Evolutionary conservation across 2,329 filamentous ascomycete species (phyloP).

Genomic region (Mycogone perniciosa): DNA sequence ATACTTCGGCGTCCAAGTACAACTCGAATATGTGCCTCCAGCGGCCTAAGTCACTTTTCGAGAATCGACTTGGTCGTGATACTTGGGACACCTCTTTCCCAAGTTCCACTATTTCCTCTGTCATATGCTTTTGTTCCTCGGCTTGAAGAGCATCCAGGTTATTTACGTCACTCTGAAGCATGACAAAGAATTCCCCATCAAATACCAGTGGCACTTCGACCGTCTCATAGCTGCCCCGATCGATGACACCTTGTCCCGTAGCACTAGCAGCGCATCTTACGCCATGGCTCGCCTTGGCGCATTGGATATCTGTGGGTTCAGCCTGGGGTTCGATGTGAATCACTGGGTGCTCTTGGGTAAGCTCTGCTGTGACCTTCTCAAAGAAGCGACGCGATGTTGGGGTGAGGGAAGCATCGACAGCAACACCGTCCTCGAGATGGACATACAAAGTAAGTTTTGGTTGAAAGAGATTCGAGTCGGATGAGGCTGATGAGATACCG

Average conservation of each 20-base stretch:
- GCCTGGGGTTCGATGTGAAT: not conserved
- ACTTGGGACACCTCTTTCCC: slow-evolving; percentile 58
- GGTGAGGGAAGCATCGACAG: slow-evolving; percentile 62
- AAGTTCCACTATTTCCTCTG: slow-evolving; percentile 55
- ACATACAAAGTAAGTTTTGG: slow-evolving; percentile 67
- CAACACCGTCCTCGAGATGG: slow-evolving; percentile 58
- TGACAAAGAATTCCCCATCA: slow-evolving; percentile 73
- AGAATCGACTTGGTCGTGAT: slow-evolving; percentile 56
- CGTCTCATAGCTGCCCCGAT: slow-evolving; percentile 21
- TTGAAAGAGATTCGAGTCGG: slow-evolving; percentile 44
- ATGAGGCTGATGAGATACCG: slow-evolving; percentile 23
- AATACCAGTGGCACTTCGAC: slow-evolving; percentile 73
- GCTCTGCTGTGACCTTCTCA: slow-evolving; percentile 49
- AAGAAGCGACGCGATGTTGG: slow-evolving; percentile 59
- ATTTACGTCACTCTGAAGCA: slow-evolving; percentile 64
- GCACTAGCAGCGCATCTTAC: not conserved
- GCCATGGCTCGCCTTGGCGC: not conserved
- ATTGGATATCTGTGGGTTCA: not conserved
- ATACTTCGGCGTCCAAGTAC: slow-evolving; percentile 72
- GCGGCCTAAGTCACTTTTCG: slow-evolving; percentile 60
- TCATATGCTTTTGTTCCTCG: slow-evolving; percentile 58
- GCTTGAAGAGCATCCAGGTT: slow-evolving; percentile 62
- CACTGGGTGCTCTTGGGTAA: slow-evolving; percentile 18
- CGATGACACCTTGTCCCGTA: not conserved
- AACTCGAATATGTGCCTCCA: slow-evolving; percentile 80